Base-by-base conservation (phyloP, 352 stramenopile genomes). In the Pythium utonaiense region DNA sequence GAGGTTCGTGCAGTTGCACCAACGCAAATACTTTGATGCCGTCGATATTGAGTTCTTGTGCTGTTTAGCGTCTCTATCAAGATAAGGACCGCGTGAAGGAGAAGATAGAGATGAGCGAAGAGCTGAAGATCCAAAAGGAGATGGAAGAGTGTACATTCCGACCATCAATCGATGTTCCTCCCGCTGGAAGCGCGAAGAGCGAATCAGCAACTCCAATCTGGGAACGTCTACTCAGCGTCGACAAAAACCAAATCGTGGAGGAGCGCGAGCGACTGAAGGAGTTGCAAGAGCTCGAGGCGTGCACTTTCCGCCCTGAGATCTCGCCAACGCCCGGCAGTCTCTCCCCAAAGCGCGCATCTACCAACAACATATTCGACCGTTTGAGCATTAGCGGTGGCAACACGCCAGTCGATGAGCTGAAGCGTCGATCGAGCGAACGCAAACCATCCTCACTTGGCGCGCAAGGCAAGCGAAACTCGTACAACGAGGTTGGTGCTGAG, bases 221-320 rank as follows among this genome's bases (percentile, higher is more conserved):
- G 84, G 77, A 94, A 25, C 74, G 84, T 12, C 65, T 90, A 30
- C 53, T 86, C 0, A 90, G 71, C n/a, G 86, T 84, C 38, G 77
- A 94, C 61, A 94, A 92, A 60, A 79, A 80, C 19, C 83, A 91
- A 51, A 73, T 88, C 45, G 71, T 87, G n/a, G 84, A 92, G 38
- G 79, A 91, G 59, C 78, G 82, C 7, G 78, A 94, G 27, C 86
- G 82, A 27, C 67, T 83, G 19, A 89, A 86, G 51, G 75, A 90
- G 41, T 57, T 89, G 28, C 50, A 85, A 8, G 84, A 94, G 57
- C 72, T 91, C 58, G 67, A 89, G 40, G 75, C 83, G 21, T 94
- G 84, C 57, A 94, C 84, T 1, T 94, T 94, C 69, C 88, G 89
- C 67, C 84, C 84, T 13, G 78, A 91, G 21, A 79, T 91, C 25